Percentiles rank a stretch among this genome's conserved stretches.
phyloP scores from a whole-genome alignment of 1,284 basidiomycete genomes.

The Gomphus bonarii region DNA sequence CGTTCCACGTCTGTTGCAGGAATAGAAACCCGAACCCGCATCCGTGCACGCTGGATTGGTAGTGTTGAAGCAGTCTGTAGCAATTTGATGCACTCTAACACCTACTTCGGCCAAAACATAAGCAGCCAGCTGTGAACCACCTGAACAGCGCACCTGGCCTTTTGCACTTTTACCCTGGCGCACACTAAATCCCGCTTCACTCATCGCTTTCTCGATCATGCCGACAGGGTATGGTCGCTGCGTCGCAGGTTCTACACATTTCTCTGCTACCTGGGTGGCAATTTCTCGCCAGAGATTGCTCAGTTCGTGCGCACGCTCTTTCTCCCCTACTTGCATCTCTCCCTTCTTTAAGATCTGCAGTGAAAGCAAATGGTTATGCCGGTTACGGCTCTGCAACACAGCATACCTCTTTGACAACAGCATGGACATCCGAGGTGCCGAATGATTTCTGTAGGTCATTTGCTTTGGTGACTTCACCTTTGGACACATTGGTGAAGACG shows the following conservation, averaged over 20 bases:
- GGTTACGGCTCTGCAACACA: neutral
- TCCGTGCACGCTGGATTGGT: slow-evolving; percentile 85
- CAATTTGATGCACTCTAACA: slow-evolving; percentile 84
- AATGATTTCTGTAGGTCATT: slow-evolving; percentile 91
- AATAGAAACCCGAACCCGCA: slow-evolving; percentile 84
- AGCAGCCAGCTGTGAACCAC: neutral
- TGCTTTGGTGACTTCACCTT: slow-evolving; percentile 86
- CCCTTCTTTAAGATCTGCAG: slow-evolving; percentile 89
- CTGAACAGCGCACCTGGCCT: slow-evolving; percentile 52
- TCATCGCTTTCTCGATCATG: slow-evolving; percentile 98
- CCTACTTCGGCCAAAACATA: slow-evolving; percentile 33
- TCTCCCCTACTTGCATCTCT: slow-evolving; percentile 94
- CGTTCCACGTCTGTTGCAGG: slow-evolving; percentile 64
- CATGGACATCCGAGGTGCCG: slow-evolving; percentile 60
- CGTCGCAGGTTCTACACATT: slow-evolving; percentile 89
- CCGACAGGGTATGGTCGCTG: slow-evolving; percentile 87
- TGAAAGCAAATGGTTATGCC: neutral
- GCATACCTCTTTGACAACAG: slow-evolving; percentile 75
- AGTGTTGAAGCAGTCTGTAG: slow-evolving; percentile 75
- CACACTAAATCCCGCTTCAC: slow-evolving; percentile 87
- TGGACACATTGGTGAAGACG: slow-evolving; percentile 94
- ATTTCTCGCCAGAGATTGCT: slow-evolving; percentile 83
- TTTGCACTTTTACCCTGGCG: slow-evolving; percentile 87
- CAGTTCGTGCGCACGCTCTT: slow-evolving; percentile 89
- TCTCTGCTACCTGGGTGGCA: slow-evolving; percentile 87